Evolutionary conservation across 768 basidiomycete species (phyloP).

Genomic region (Tylopilus subfusipes): DNA sequence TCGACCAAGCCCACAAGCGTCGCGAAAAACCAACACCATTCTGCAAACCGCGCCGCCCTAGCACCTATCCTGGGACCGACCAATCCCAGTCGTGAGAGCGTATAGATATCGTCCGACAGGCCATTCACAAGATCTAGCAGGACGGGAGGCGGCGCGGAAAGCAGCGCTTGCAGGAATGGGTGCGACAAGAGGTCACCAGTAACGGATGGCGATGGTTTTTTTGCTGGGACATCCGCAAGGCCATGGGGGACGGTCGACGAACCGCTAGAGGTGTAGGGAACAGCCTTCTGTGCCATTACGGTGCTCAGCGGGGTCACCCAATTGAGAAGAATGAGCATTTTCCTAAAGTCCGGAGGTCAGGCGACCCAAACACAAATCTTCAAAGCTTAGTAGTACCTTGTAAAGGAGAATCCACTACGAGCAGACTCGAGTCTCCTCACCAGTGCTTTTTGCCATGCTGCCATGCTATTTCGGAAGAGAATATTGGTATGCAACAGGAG

Average conservation of each 20-base stretch:
- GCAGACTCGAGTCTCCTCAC: constrained; percentile 53
- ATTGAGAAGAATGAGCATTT: constrained; percentile 78
- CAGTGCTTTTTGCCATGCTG: constrained; percentile 54
- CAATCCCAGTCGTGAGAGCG: constrained; percentile 69
- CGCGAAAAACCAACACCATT: constrained; percentile 84
- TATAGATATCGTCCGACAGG: constrained; percentile 73
- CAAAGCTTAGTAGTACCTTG: constrained; percentile 49
- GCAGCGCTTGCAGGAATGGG: constrained; percentile 68
- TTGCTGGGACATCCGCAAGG: constrained; percentile 13
- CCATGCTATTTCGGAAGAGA: constrained; percentile 41
- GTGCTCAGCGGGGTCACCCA: constrained; percentile 76
- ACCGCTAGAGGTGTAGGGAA: constrained; percentile 49
- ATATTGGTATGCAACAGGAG: constrained; percentile 64
- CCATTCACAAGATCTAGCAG: constrained; percentile 75
- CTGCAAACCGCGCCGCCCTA: constrained; percentile 69
- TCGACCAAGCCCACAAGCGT: constrained; percentile 81
- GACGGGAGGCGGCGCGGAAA: constrained; percentile 80
- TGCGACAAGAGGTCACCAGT: constrained; percentile 35
- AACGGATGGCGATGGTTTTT: constrained; percentile 4
- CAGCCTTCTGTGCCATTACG: constrained; percentile 66
- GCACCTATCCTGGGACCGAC: constrained; percentile 61
- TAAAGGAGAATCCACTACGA: constrained; percentile 63
- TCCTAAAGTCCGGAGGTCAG: constrained; percentile 42
- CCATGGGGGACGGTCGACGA: constrained; percentile 25
- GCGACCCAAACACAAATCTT: not conserved